A percentile compares a stretch with the other conserved stretches of the same genome.
Evolutionary conservation across 2,329 filamentous ascomycete species (phyloP).

Genomic region (Diaporthe nobilis): DNA sequence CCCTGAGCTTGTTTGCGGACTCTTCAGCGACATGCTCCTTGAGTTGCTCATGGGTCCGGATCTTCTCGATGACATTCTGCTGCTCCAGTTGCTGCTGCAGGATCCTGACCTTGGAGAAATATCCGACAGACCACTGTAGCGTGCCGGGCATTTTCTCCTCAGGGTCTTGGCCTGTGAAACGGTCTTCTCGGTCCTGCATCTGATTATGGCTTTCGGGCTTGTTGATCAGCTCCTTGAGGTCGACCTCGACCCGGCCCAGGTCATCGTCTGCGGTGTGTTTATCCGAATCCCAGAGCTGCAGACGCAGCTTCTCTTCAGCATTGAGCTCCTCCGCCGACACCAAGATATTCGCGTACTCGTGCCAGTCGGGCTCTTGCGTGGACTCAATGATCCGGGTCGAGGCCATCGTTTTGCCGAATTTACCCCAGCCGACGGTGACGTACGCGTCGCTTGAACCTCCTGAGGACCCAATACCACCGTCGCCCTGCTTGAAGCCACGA

Average conservation of each 20-base stretch:
- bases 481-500: constrained; percentile 79
- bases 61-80: constrained; percentile 71
- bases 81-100: constrained; percentile 72
- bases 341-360: constrained; percentile 78
- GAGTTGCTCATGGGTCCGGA: constrained; percentile 71
- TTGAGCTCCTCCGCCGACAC: constrained; percentile 81
- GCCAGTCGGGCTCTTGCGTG: constrained; percentile 79
- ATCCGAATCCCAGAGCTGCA: constrained; percentile 85
- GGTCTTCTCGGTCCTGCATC: constrained; percentile 74
- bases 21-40: constrained; percentile 67
- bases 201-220: constrained; percentile 70
- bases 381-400: constrained; percentile 75
- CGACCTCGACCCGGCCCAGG: constrained; percentile 79
- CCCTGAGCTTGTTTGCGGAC: constrained; percentile 75
- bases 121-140: constrained; percentile 78
- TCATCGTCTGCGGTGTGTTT: constrained; percentile 81
- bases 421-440: constrained; percentile 81
- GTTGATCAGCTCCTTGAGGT: constrained; percentile 75
- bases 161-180: constrained; percentile 74
- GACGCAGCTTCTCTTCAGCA: constrained; percentile 76
- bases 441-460: constrained; percentile 79
- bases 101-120: constrained; percentile 77
- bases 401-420: constrained; percentile 79
- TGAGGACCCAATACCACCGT: constrained; percentile 72
- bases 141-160: constrained; percentile 79